A percentile compares a stretch with the other conserved stretches of the same genome.
These are phyloP conservation scores for Metschnikowia cerradonensis DNA, from an alignment of 805 yeast species.

Conservation along the genomic window DNA sequence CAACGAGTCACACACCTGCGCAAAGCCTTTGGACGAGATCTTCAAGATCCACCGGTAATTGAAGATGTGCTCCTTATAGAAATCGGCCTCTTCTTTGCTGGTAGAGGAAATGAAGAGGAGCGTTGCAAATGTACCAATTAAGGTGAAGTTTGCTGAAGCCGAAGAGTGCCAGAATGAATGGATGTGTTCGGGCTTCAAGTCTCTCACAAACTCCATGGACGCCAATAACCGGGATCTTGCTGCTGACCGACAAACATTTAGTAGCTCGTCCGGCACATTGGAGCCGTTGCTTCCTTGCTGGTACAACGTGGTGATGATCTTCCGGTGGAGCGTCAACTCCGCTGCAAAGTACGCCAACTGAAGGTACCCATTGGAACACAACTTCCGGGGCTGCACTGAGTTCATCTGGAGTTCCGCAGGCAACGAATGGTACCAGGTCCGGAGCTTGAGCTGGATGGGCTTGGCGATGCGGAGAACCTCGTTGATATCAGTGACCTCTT, in stretches of 20 bases:
- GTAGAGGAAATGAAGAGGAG: constrained; percentile 67
- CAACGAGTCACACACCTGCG: constrained; percentile 73
- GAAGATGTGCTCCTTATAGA: constrained; percentile 63
- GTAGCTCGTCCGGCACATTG: constrained; percentile 33
- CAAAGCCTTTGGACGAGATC: constrained; percentile 71
- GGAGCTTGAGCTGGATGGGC: constrained; percentile 66
- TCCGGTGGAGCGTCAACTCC: constrained; percentile 80
- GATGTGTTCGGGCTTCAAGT: constrained; percentile 74
- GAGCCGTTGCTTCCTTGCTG: constrained; percentile 32
- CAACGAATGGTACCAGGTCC: constrained; percentile 74
- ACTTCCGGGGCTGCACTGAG: constrained; percentile 53
- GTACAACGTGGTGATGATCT: constrained; percentile 55
- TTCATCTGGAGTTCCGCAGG: constrained; percentile 64
- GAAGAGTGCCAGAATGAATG: constrained; percentile 90
- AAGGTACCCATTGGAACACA: constrained; percentile 71
- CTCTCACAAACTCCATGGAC: constrained; percentile 73
- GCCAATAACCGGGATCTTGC: constrained; percentile 80
- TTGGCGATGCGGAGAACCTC: constrained; percentile 73
- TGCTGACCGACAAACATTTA: constrained; percentile 71
- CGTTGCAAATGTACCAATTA: constrained; percentile 87
- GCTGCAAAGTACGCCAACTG: constrained; percentile 87
- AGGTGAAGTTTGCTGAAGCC: constrained; percentile 70
- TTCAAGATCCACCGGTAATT: constrained; percentile 75
- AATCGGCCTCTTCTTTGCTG: constrained; percentile 54
- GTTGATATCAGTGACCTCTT: constrained; percentile 53